Conservation (phyloP, 2,329 filamentous ascomycete species). For the Parafenestella ontariensis region DNA sequence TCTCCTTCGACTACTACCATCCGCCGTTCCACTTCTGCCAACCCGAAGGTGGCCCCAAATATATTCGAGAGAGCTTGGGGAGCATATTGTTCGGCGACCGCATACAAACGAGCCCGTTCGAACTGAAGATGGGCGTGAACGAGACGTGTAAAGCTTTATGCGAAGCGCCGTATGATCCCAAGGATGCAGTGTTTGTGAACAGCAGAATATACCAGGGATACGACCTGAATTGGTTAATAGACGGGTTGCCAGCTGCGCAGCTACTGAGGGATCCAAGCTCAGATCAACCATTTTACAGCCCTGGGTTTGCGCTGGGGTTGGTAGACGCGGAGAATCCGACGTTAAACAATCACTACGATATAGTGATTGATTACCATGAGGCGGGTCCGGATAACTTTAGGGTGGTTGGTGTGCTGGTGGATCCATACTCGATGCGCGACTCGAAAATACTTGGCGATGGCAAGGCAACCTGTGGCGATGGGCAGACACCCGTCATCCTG, state of each 20-base stretch:
- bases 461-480: slow-evolving; percentile 69
- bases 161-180: slow-evolving; percentile 69
- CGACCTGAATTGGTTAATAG: slow-evolving; percentile 94
- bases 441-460: slow-evolving; percentile 60
- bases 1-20: slow-evolving; percentile 97
- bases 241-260: slow-evolving; percentile 91
- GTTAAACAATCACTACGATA: slow-evolving; percentile 96
- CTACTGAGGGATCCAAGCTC: slow-evolving; percentile 78
- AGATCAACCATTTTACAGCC: slow-evolving; percentile 82
- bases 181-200: slow-evolving; percentile 80
- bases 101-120: slow-evolving; percentile 95
- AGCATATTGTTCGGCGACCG: slow-evolving; percentile 97
- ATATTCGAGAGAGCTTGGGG: slow-evolving; percentile 86
- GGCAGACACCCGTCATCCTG: slow-evolving; percentile 68
- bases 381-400: slow-evolving; percentile 76
- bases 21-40: slow-evolving; percentile 86
- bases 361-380: slow-evolving; percentile 89
- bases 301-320: slow-evolving; percentile 82
- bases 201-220: slow-evolving; percentile 82
- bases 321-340: slow-evolving; percentile 62
- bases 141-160: slow-evolving; percentile 88
- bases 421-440: slow-evolving; percentile 75
- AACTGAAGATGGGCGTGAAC: slow-evolving; percentile 84
- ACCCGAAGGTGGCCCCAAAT: slow-evolving; percentile 76
- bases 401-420: slow-evolving; percentile 90